A percentile compares a stretch with the other conserved stretches of the same genome.
These are phyloP conservation scores for Besnoitia besnoiti DNA, from an alignment of 169 alveolate genomes.

Conservation along the genomic window DNA sequence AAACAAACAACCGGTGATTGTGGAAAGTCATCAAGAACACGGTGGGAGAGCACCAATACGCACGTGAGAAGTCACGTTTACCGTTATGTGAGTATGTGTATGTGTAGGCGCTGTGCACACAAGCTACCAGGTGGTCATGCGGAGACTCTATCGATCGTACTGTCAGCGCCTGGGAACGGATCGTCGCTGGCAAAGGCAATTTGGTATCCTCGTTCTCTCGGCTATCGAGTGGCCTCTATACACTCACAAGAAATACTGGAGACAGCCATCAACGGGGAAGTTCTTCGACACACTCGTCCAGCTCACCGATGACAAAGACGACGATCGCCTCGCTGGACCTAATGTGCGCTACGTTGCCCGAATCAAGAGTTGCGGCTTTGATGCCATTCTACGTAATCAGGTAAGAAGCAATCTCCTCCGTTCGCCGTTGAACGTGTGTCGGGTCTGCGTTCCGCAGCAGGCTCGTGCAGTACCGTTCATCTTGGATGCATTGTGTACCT, in stretches of 20 bases:
- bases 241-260: conserved; percentile 59
- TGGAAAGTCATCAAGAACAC: no score
- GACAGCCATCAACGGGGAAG: conserved; percentile 30
- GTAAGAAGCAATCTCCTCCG: neutral
- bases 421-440: neutral
- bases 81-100: neutral
- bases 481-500: neutral
- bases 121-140: conserved; percentile 42
- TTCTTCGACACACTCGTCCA: conserved; percentile 39
- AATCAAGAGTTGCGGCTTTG: neutral
- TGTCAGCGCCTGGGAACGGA: conserved; percentile 50
- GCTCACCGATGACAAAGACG: neutral
- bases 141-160: conserved; percentile 45
- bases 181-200: conserved; percentile 57
- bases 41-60: no score
- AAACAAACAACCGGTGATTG: no score
- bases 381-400: conserved; percentile 3
- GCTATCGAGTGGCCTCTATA: conserved; percentile 66
- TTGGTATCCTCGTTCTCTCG: conserved; percentile 49
- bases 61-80: no score
- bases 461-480: neutral
- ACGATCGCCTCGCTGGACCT: conserved; percentile 21
- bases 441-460: neutral
- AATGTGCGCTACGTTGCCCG: neutral
- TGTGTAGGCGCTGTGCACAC: conserved; percentile 16